These are phyloP conservation scores for Botrytis paeoniae DNA, from an alignment of 2,329 filamentous ascomycete species.

Conservation along the genomic window DNA sequence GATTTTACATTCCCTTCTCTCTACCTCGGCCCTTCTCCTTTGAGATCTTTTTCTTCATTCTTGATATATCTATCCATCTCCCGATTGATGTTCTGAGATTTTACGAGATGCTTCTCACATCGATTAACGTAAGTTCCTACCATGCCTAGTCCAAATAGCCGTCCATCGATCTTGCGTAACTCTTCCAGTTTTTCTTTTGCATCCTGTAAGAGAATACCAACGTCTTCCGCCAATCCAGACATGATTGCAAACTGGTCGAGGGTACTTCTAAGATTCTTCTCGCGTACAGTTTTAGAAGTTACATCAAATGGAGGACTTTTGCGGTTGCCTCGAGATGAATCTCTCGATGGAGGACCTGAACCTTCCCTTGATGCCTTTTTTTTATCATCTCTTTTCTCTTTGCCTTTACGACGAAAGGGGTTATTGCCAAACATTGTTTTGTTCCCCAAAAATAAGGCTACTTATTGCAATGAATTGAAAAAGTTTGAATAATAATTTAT, in stretches of 20 bases:
- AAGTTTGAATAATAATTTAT: no score
- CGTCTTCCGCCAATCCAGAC: neutral
- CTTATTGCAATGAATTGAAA: neutral
- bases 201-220: neutral
- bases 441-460: no score
- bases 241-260: neutral
- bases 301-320: no score
- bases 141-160: rapidly evolving
- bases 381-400: neutral
- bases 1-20: rapidly evolving
- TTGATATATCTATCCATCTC: no score
- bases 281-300: no score
- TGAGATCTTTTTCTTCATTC: neutral
- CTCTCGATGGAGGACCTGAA: no score
- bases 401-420: neutral
- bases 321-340: neutral
- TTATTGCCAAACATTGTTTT: neutral
- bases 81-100: neutral
- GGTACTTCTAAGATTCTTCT: neutral
- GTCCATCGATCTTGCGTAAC: neutral
- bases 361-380: neutral
- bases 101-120: no score
- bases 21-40: neutral
- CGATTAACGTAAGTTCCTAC: neutral
- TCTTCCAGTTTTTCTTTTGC: no score